Base-by-base conservation (phyloP, 2,329 filamentous ascomycete species). In the Orbilia oligospora region DNA sequence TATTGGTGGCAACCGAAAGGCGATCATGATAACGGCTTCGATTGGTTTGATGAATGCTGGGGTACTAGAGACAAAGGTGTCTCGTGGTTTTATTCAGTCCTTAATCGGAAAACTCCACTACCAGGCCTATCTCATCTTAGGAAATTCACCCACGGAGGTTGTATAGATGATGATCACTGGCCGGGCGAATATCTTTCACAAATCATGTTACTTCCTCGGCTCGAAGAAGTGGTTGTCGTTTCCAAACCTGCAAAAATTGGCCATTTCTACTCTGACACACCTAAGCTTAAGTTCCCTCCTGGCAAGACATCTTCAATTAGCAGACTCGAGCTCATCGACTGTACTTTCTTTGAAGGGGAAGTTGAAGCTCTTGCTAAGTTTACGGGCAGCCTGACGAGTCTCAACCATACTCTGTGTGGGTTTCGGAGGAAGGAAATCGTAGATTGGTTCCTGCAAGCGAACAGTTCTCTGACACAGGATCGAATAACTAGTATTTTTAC, bases 31-130 rank as follows among this genome's bases (percentile, higher is more conserved):
- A 24, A 36, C 1, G 51, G 68, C 5, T 41, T 46, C n/a, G 3
- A 14, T 2, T 27, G 44, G 3, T 71, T 38, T n/a, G 44, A 63
- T n/a, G 2, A 0, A 2, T 33, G 48, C 20, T 64, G 48, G 64
- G 5, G 10, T 18, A 14, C 18, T n/a, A n/a, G 30, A 3, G 16
- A 16, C 12, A 18, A 2, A 1, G 10, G 20, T 14, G 16, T 2
- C 1, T 64, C 46, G 5, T 71, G 68, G 68, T 64, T 71, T 5
- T 51, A 71, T 18, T n/a, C 36, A 10, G 33, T 38, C 24, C 24
- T 71, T 3, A 10, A 53, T 64, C 18, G 1, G 1, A 22, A 44
- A 2, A 61, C n/a, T 3, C 24, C 18, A 8, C 12, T 71, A 18
- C 68, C 68, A 1, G 68, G 68, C 10, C 33, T 71, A 1, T 36